Evolutionary conservation across 768 basidiomycete genomes (phyloP).

Genomic region (Asterophora lycoperdoides): DNA sequence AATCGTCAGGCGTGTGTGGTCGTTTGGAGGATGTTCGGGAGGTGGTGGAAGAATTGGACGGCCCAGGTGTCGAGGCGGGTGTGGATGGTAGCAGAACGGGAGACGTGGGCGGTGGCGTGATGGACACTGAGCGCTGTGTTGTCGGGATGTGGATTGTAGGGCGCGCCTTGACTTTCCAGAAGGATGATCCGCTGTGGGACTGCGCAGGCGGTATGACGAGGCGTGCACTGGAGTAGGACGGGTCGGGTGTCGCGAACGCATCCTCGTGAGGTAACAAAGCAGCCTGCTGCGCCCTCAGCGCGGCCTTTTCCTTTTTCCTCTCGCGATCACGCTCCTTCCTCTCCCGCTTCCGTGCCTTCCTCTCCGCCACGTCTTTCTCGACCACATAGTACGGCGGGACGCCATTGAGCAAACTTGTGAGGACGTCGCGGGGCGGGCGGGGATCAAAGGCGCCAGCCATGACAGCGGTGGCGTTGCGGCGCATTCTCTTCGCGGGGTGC

Average conservation of each 20-base stretch:
- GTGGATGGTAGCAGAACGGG: slow-evolving; percentile 45
- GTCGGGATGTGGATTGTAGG: slow-evolving; percentile 72
- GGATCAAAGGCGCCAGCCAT: slow-evolving; percentile 74
- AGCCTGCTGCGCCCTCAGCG: slow-evolving; percentile 14
- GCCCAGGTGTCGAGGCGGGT: slow-evolving; percentile 70
- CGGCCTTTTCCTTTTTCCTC: slow-evolving; percentile 35
- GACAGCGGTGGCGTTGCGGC: slow-evolving; percentile 70
- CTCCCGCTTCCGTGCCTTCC: slow-evolving; percentile 52
- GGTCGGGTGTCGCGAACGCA: slow-evolving; percentile 26
- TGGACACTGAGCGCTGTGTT: slow-evolving; percentile 65
- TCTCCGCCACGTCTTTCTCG: slow-evolving; percentile 56
- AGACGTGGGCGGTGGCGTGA: slow-evolving; percentile 64
- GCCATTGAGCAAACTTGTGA: slow-evolving; percentile 77
- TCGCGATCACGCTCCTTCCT: slow-evolving; percentile 50
- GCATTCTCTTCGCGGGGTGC: slow-evolving; percentile 36
- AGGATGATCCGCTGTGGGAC: slow-evolving; percentile 32
- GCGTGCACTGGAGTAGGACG: slow-evolving; percentile 25
- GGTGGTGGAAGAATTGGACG: slow-evolving; percentile 67
- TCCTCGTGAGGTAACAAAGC: slow-evolving; percentile 18
- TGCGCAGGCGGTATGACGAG: slow-evolving; percentile 23
- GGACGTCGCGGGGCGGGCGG: slow-evolving; percentile 63
- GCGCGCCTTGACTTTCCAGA: slow-evolving; percentile 54
- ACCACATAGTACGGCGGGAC: slow-evolving; percentile 61
- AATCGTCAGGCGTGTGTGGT: slow-evolving; percentile 69
- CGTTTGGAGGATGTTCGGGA: slow-evolving; percentile 80